Percentiles rank a stretch among this genome's conserved stretches.
Evolutionary conservation across 768 basidiomycete genomes (phyloP).

Genomic region (Filobasidium wieringae): DNA sequence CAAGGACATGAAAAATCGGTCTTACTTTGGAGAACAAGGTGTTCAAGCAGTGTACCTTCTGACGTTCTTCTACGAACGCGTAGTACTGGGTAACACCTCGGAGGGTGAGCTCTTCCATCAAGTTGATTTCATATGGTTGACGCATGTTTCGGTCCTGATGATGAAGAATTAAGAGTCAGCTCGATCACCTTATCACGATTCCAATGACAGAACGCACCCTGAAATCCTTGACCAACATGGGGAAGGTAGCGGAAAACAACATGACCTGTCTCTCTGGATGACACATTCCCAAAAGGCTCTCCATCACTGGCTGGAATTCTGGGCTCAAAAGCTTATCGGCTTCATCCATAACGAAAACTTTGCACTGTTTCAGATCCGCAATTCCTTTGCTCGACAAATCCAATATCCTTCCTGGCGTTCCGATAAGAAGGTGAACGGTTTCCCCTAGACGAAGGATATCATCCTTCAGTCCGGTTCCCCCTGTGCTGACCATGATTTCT

Average conservation of each 20-base stretch:
- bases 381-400: constrained; percentile 87
- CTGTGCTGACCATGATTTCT: constrained; percentile 98
- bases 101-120: constrained; percentile 98
- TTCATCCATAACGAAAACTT: constrained; percentile 98
- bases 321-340: constrained; percentile 95
- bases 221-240: constrained; percentile 97
- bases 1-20: background rate
- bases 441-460: constrained; percentile 88
- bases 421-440: constrained; percentile 87
- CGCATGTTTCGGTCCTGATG: constrained; percentile 56
- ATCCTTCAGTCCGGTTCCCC: constrained; percentile 94
- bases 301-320: constrained; percentile 97
- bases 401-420: constrained; percentile 89
- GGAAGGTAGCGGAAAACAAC: constrained; percentile 98
- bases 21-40: constrained; percentile 94
- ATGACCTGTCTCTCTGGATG: constrained; percentile 85
- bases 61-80: constrained; percentile 96
- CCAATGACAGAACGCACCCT: constrained; percentile 50
- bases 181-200: background rate
- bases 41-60: constrained; percentile 99
- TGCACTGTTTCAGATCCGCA: constrained; percentile 86
- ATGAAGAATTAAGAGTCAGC: background rate
- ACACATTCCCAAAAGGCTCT: constrained; percentile 77
- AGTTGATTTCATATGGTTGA: constrained; percentile 91
- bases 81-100: constrained; percentile 99